A percentile compares a stretch with the other conserved stretches of the same genome.
Evolutionary conservation across 495 filamentous ascomycete species (phyloP).

Genomic region (Penicillium cataractarum): DNA sequence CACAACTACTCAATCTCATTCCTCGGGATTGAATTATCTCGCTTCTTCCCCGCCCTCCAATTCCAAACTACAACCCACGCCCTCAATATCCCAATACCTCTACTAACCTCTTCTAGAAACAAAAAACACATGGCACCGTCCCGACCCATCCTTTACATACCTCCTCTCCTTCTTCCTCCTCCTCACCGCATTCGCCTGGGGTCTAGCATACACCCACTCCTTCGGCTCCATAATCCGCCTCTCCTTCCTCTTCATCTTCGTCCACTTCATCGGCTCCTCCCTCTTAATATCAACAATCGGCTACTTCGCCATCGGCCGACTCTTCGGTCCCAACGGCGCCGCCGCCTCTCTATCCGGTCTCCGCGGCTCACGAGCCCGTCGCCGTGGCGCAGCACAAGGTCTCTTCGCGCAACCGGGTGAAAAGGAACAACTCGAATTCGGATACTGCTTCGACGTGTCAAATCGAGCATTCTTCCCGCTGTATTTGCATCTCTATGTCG

Average conservation of each 20-base stretch:
- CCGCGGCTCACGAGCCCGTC: conserved; percentile 50
- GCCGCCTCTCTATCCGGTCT: conserved; percentile 45
- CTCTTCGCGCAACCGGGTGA: conserved; percentile 59
- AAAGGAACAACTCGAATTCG: conserved; percentile 69
- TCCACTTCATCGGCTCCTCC: conserved; percentile 67
- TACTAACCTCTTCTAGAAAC: conserved; percentile 55
- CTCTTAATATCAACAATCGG: conserved; percentile 62
- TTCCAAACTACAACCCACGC: neutral
- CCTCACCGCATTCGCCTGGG: conserved; percentile 74
- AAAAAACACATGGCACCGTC: conserved; percentile 76
- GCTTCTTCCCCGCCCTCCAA: neutral
- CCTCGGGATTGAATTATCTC: neutral
- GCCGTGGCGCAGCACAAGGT: conserved; percentile 56
- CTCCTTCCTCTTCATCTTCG: conserved; percentile 64
- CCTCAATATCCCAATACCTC: neutral
- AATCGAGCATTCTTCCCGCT: conserved; percentile 77
- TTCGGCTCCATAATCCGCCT: conserved; percentile 61
- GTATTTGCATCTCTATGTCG: conserved; percentile 72
- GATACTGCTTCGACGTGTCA: conserved; percentile 78
- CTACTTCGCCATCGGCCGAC: conserved; percentile 65
- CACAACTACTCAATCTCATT: neutral
- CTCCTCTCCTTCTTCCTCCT: conserved; percentile 75
- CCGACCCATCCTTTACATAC: conserved; percentile 78
- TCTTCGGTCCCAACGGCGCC: conserved; percentile 60
- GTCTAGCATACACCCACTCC: conserved; percentile 65